Base-by-base conservation (phyloP, 1,139 yeast species). In the Pichia sp. region DNA sequence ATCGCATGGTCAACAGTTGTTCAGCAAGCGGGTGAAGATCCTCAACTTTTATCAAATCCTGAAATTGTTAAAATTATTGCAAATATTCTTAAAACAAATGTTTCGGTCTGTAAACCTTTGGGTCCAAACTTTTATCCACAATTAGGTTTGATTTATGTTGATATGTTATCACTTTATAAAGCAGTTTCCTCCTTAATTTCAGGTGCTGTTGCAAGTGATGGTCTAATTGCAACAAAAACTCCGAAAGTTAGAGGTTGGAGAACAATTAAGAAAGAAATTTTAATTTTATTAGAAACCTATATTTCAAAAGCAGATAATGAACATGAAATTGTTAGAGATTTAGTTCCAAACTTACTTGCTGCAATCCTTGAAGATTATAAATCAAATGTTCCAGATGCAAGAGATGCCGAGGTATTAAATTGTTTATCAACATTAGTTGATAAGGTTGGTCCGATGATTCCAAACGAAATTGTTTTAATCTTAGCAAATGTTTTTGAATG, bases 371-470 rank as follows among this genome's bases (percentile, higher is more conserved):
- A 87, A 58, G 99, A 95, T 70, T 95, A 95, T 71, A 81, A 81
- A 64, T 74, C 82, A 22, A 88, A 88, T 64, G 96, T 90, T 39
- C 96, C 99, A 5, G 96, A 89, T 72, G 96, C 98, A 9, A 84
- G 99, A 66, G 99, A 95, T 72, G 96, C 97, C 7, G 99, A 95
- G 72, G 99, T 93, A 5, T 77, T 93, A 67, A 88, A 87, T 70
- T 90, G 98, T 77, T 85, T 93, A 82, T 83, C 96, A 19, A 90
- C 96, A 1, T 80, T 95, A 57, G 95, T 93, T 27, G 74, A 81
- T 38, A 84, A 90, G 67, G 95, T 90, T 52, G 98, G 98, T 14
- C 86, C 79, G 59, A 73, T 86, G 76, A 89, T 91, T 54, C 95
- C 96, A 16, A 95, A 88, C 56, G 96, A 95, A 59, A 95, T 93